Conservation (phyloP, 2,329 filamentous ascomycete genomes). For the Pseudogymnoascus sp. region DNA sequence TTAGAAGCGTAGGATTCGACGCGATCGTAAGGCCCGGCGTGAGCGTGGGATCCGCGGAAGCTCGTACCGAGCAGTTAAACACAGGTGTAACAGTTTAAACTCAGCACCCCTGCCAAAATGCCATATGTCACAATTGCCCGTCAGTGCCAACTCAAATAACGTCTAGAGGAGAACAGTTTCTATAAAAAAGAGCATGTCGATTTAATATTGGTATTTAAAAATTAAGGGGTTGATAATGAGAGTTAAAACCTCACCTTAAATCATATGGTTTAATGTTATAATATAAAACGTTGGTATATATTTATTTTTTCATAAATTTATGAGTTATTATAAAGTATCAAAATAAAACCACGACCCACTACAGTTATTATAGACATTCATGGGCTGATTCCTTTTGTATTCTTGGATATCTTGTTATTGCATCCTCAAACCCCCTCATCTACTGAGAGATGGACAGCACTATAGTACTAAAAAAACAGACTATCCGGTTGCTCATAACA, state of each 20-base stretch:
- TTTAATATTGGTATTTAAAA: too few relatives aligned
- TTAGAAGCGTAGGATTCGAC: not conserved
- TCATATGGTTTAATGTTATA: too few relatives aligned
- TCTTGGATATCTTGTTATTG: not conserved
- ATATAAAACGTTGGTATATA: not conserved
- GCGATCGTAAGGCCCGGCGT: not conserved
- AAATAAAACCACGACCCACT: not conserved
- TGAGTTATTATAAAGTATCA: not conserved
- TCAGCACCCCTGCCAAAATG: too few relatives aligned
- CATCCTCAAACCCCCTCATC: not conserved
- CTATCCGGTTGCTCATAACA: not conserved
- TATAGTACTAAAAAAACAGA: not conserved
- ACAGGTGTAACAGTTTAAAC: too few relatives aligned
- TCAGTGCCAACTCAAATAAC: too few relatives aligned
- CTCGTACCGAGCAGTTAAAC: too few relatives aligned
- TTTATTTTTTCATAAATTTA: not conserved
- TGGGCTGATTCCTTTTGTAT: not conserved
- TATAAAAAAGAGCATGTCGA: too few relatives aligned
- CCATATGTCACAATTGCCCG: too few relatives aligned
- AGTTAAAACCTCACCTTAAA: too few relatives aligned
- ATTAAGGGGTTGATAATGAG: too few relatives aligned
- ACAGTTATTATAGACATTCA: not conserved
- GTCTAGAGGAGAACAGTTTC: too few relatives aligned
- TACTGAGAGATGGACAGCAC: not conserved
- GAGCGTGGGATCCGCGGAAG: too few relatives aligned